Percentiles rank a stretch among this genome's conserved stretches.
Evolutionary conservation across 1,284 basidiomycete species (phyloP).

Genomic region (Mycosarcoma mackinlayi): DNA sequence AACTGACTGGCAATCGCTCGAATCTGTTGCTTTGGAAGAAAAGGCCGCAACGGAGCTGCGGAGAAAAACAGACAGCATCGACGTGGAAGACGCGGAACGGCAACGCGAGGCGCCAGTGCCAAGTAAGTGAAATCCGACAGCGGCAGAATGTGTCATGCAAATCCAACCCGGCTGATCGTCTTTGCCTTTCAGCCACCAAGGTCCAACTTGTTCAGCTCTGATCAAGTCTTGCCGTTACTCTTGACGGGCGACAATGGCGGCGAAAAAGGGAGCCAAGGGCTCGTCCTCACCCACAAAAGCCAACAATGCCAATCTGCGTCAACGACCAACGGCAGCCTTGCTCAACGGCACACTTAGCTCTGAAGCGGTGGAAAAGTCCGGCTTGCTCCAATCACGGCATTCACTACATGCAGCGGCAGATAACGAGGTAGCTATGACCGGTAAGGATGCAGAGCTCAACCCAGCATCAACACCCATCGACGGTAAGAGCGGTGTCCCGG

Average conservation of each 20-base stretch:
- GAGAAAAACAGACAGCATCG: neutral
- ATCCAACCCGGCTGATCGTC: too few relatives aligned
- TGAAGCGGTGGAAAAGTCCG: conserved; percentile 29
- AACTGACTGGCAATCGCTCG: too few relatives aligned
- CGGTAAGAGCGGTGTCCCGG: conserved; percentile 18
- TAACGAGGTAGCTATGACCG: neutral
- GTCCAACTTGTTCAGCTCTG: too few relatives aligned
- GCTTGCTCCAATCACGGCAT: conserved; percentile 30
- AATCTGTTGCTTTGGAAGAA: conserved; percentile 41
- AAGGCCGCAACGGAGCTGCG: too few relatives aligned
- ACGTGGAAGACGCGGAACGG: conserved; percentile 29
- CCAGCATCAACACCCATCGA: conserved; percentile 20
- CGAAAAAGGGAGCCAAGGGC: conserved; percentile 16
- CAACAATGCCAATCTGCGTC: conserved; percentile 15
- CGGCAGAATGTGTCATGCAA: conserved; percentile 1
- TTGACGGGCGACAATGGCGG: conserved; percentile 12
- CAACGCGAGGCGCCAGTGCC: neutral
- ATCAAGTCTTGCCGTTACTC: too few relatives aligned
- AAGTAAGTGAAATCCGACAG: neutral
- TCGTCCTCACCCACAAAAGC: conserved; percentile 8
- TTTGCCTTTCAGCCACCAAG: too few relatives aligned
- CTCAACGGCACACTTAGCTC: conserved; percentile 28
- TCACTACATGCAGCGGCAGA: neutral
- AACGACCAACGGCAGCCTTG: conserved; percentile 26
- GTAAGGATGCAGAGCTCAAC: conserved; percentile 6